Evolutionary conservation across 257 asterid genomes (phyloP).

Genomic region (Eustoma russellianum): DNA sequence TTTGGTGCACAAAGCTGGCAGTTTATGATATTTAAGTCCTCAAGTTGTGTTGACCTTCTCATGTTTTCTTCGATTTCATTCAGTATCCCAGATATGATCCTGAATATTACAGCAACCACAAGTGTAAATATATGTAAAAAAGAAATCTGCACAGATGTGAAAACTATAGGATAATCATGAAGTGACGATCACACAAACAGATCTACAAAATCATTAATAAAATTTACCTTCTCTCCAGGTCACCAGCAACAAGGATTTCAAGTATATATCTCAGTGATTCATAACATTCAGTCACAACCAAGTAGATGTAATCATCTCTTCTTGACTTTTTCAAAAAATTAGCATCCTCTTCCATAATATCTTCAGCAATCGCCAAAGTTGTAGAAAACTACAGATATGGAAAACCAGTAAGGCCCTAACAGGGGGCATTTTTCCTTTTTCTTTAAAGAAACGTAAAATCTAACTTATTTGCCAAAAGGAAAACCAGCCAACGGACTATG

Average conservation of each 20-base stretch:
- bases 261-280: too few relatives aligned
- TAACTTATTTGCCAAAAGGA: too few relatives aligned
- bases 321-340: constrained; percentile 47
- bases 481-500: too few relatives aligned
- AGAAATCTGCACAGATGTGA: too few relatives aligned
- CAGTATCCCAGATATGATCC: constrained; percentile 53
- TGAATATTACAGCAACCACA: too few relatives aligned
- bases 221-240: too few relatives aligned
- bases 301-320: constrained; percentile 67
- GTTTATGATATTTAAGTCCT: constrained; percentile 42
- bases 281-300: constrained; percentile 81
- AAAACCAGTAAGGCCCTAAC: constrained; percentile 5
- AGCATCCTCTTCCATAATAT: constrained; percentile 54
- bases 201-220: too few relatives aligned
- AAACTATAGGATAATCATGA: too few relatives aligned
- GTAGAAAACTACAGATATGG: constrained; percentile 47
- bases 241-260: too few relatives aligned
- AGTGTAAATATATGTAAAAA: too few relatives aligned
- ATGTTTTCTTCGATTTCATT: constrained; percentile 77
- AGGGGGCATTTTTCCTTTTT: constrained; percentile 3
- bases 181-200: too few relatives aligned
- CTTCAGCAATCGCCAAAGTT: constrained; percentile 72
- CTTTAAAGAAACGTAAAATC: too few relatives aligned
- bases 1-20: constrained; percentile 54
- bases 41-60: constrained; percentile 45